These are phyloP conservation scores for Boechera divaricarpa DNA, from an alignment of 345 rosid genomes.

Conservation along the genomic window DNA sequence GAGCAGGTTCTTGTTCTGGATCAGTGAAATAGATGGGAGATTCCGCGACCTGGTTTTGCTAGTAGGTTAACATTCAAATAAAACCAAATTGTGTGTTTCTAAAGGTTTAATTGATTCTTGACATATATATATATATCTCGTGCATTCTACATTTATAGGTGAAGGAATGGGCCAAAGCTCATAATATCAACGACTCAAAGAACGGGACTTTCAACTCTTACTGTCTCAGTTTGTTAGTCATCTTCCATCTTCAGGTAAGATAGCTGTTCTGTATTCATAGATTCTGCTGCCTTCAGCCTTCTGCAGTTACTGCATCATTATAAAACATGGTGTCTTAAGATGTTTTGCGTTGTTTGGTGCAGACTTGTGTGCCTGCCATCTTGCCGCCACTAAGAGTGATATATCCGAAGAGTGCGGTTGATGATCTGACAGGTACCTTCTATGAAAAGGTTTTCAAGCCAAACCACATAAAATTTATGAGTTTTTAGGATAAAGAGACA, in stretches of 20 bases:
- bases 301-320: background rate
- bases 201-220: constrained; percentile 77
- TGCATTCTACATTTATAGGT: constrained; percentile 58
- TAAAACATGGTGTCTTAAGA: background rate
- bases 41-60: constrained; percentile 81
- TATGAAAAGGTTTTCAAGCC: background rate
- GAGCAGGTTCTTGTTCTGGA: constrained; percentile 82
- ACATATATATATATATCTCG: background rate
- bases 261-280: background rate
- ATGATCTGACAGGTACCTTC: constrained; percentile 72
- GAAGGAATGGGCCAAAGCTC: constrained; percentile 97
- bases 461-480: background rate
- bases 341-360: constrained; percentile 40
- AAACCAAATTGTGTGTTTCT: constrained; percentile 26
- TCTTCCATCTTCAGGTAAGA: constrained; percentile 94
- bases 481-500: constrained; percentile 3
- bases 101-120: background rate
- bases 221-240: constrained; percentile 77
- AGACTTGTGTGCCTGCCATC: constrained; percentile 92
- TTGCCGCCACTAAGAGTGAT: constrained; percentile 79
- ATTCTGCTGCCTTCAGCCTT: background rate
- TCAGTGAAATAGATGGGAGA: constrained; percentile 78
- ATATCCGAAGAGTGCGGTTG: constrained; percentile 71
- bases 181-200: constrained; percentile 74
- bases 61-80: constrained; percentile 49